These are phyloP conservation scores for Gryganskiella cystojenkinii DNA, from an alignment of 192 early-diverging fungal genomes.

Conservation along the genomic window DNA sequence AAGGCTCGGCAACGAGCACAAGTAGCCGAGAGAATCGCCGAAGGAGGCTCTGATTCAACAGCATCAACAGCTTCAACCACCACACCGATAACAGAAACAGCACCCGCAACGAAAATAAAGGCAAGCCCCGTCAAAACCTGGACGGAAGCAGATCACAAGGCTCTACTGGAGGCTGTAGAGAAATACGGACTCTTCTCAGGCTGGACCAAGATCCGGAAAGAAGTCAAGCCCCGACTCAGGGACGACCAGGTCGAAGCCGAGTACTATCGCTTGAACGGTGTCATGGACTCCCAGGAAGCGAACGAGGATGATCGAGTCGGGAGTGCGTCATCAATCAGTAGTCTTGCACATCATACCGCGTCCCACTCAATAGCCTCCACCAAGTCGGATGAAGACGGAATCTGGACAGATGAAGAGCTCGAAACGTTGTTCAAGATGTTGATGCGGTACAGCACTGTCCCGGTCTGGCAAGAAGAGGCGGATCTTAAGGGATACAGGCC, in stretches of 20 bases:
- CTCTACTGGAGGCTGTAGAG: constrained; percentile 30
- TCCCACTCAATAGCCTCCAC: not conserved
- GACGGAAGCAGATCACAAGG: constrained; percentile 26
- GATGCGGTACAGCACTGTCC: constrained; percentile 36
- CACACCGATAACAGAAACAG: too few species aligned
- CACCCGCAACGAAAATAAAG: not conserved
- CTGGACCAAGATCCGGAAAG: constrained; percentile 24
- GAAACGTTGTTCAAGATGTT: constrained; percentile 15
- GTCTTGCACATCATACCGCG: not conserved
- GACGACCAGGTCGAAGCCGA: constrained; percentile 36
- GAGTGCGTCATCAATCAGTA: not conserved
- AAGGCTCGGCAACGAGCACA: not conserved
- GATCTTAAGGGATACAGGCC: not conserved
- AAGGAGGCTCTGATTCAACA: too few species aligned
- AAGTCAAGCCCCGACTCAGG: constrained; percentile 24
- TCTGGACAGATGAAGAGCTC: constrained; percentile 21
- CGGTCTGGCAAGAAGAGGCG: constrained; percentile 21
- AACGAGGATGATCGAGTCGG: not conserved
- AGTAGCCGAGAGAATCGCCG: not conserved
- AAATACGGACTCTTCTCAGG: constrained; percentile 39
- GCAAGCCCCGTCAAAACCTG: not conserved
- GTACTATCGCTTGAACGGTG: constrained; percentile 39
- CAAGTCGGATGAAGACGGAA: not conserved
- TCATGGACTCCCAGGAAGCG: not conserved
- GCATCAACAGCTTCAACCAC: too few species aligned